These are phyloP conservation scores for Closterium sp. DNA, from an alignment of 139 green algal species.

Conservation along the genomic window DNA sequence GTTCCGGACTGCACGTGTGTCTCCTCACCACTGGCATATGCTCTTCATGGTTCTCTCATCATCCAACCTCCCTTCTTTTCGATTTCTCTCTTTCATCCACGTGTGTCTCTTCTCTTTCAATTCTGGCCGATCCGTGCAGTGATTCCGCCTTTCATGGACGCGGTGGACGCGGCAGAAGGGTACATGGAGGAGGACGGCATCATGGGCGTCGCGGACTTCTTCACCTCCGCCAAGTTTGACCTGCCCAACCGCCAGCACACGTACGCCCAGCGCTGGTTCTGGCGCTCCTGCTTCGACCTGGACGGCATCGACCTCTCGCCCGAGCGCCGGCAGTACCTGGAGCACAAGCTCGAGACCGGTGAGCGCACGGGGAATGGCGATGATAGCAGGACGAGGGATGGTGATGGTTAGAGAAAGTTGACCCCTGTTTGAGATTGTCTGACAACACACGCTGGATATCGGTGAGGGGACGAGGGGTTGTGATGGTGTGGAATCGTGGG, in stretches of 20 bases:
- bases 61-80: not conserved
- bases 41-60: not conserved
- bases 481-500: too few species aligned
- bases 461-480: too few species aligned
- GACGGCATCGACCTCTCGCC: conserved; percentile 96
- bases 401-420: not conserved
- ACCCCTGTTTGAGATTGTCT: not conserved
- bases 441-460: too few species aligned
- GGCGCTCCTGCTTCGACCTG: conserved; percentile 72
- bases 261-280: conserved; percentile 89
- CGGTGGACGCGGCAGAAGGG: conserved; percentile 78
- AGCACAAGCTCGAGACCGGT: conserved; percentile 67
- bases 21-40: not conserved
- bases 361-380: not conserved
- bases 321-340: conserved; percentile 88
- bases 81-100: not conserved
- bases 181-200: conserved; percentile 79
- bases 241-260: conserved; percentile 73
- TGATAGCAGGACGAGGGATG: too few species aligned
- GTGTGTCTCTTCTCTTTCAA: too few species aligned
- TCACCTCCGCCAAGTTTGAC: conserved; percentile 85
- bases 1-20: not conserved
- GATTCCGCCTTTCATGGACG: conserved; percentile 94
- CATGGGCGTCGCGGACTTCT: conserved; percentile 94
- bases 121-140: conserved; percentile 48